Evolutionary conservation across 192 early-diverging fungal species (phyloP), one percentile per base, ranked within the genome.

Genomic region (Gaertneriomyces semiglobifer): DNA sequence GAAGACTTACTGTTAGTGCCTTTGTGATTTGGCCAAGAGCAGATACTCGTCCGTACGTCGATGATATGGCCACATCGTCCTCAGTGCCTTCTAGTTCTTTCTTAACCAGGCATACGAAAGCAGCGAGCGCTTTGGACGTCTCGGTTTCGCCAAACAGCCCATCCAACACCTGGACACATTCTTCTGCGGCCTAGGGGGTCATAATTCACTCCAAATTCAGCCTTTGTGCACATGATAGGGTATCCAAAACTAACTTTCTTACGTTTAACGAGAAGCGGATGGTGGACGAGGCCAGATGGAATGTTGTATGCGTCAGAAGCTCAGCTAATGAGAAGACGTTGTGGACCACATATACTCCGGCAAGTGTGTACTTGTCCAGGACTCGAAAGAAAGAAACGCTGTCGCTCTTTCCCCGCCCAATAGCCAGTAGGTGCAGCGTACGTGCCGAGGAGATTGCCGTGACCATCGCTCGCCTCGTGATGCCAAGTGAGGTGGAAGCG

Each of bases 61-160:
- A 53, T 7, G 20, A 53, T 6, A 63, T 25, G 12, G 48, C 54
- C 6, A 65, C 18, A 12, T 61, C 66, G 53, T 71, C 70, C 60
- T 72, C 75, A 10, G 68, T 70, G 5, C 67, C 75, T 16, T 50
- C n/a, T 41, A 77, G 38, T 53, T 77, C 75, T n/a, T 77, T 53
- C 18, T 51, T 47, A 8, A 71, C 56, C 20, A 71, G 72, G 59
- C 90, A 86, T 0, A 89, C 89, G 79, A 90, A 96, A 6, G 92
- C 90, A 0, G 89, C 88, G 33, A 96, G 62, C 2, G 93, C 90
- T 66, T 94, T 93, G 11, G 94, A 95, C 0, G 95, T 93, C 69
- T 98, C 95, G 6, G 92, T 97, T 3, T 90, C 87, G 19, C 96
- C 96, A 81, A 98, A 97, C 7, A 98, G 69, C 5, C 92, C 93